Evolutionary conservation across 371 early-diverging fungal species (phyloP).

Genomic region (Lichtheimia hyalospora): DNA sequence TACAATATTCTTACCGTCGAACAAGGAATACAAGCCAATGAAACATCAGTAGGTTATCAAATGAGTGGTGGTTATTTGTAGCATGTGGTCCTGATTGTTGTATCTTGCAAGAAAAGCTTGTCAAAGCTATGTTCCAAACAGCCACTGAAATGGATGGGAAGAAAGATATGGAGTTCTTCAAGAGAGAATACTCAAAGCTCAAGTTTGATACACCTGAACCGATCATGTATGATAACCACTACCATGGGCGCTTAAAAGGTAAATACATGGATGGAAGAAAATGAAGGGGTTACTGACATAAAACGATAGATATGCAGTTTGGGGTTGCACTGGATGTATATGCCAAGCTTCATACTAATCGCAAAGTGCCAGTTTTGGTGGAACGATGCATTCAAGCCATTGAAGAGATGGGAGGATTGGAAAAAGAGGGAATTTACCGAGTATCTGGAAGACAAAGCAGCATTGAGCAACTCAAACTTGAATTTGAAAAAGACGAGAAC

Average conservation of each 20-base stretch:
- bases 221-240: constrained; percentile 51
- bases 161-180: constrained; percentile 36
- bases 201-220: constrained; percentile 31
- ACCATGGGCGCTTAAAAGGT: constrained; percentile 38
- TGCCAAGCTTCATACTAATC: constrained; percentile 34
- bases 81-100: too few relatives aligned
- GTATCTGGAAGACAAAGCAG: constrained; percentile 64
- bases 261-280: neutral
- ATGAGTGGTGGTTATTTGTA: too few relatives aligned
- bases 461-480: constrained; percentile 49
- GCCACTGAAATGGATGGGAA: constrained; percentile 30
- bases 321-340: constrained; percentile 51
- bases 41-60: constrained; percentile 9
- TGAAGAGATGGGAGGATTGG: constrained; percentile 60
- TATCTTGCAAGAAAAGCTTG: too few relatives aligned
- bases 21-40: constrained; percentile 10
- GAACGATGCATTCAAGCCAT: constrained; percentile 57
- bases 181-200: neutral
- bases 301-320: constrained; percentile 50
- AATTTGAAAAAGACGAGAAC: constrained; percentile 58
- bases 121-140: too few relatives aligned
- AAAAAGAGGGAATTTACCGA: constrained; percentile 73
- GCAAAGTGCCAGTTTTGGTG: constrained; percentile 55
- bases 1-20: constrained; percentile 13
- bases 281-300: neutral